Evolutionary conservation across 78 protist species (phyloP), one percentile per base, ranked within the genome.

Genomic region (Pigoraptor vietnamica): DNA sequence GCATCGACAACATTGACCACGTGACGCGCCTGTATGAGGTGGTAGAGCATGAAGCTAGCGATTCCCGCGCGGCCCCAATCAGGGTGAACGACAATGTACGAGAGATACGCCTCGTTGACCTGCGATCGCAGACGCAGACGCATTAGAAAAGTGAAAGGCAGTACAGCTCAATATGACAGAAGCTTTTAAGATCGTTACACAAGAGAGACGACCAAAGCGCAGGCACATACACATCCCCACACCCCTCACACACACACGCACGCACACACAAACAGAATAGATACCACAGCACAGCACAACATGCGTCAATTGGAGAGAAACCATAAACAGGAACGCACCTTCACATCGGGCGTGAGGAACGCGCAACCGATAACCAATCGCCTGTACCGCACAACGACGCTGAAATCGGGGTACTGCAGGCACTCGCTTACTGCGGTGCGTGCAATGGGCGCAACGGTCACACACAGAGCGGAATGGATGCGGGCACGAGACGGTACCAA

Each of bases 301-400:
- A 48, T 14, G 67, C 67, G 67, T 14, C 67, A 48, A 6, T 48
- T 6, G 29, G 67, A 6, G 6, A 14, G 29, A 48, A 48, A 21
- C 14, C 67, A 48, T 48, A 40, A 40, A 14, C 56, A 19, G 56
- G 2, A 19, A 19, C 25, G 23, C 32, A 79, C 84, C 32, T 79
- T 79, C 84, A 79, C 96, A 81, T 92, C 93, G 0, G 97, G 95
- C 81, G 92, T 90, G 90, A 95, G 92, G 35, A 95, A 91, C 0
- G 94, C 97, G 81, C 97, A 95, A 2, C 95, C 97, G 67, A 95
- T 40, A 23, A 95, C 91, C 83, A 95, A 86, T 2, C 37, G 36
- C 32, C 90, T 21, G 56, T 95, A 95, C 40, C 81, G 21, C 24
- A 94, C 95, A 1, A 90, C 87, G 24, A 95, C 94, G 1, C 93